Base-by-base conservation (phyloP, 306 rosid species). In the Cicer judaicum region DNA sequence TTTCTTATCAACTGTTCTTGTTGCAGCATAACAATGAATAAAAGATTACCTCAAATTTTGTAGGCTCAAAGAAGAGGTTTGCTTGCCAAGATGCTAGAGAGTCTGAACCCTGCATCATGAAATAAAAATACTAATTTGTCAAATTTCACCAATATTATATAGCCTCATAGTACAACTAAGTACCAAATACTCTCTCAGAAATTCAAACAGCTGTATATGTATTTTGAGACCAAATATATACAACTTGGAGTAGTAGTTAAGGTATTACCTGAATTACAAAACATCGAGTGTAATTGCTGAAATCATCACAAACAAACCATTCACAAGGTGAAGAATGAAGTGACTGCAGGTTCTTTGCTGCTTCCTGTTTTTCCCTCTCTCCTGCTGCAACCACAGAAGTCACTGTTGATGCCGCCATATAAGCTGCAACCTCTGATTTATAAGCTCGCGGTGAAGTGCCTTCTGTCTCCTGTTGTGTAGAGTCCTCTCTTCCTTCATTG, bases 51-150 rank as follows among this genome's bases (percentile, higher is more conserved):
- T 94, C 98, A 74, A 94, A 91, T 79, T 89, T 92, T 14, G 97
- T 78, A 5, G 98, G 98, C 83, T 92, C 98, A 46, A 94, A 94
- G 84, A 94, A 88, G 56, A 94, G 97, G 69, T 94, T 94, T 76
- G 97, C 97, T 80, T 86, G 93, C 97, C 97, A 94, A 75, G 98
- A 94, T 15, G 96, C 84, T 21, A 92, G 74, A 44, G 97, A 94
- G 39, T 92, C 96, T 10, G 98, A 94, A 47, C 97, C 98, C 98
- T 94, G 82, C 80, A 86, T 66, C 70, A 50, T 75, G 41, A 59
- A 68, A 46, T 48, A 80, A 47, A 79, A 52, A 10, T 48, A 40
- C 61, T 29, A 29, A 29, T 29, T 10, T 36, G 42, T 76, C 57
- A 73, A 43, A 44, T 29, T 19, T 60, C 50, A 43, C 14, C 21